A percentile compares a stretch with the other conserved stretches of the same genome.
Evolutionary conservation across 176 grass and related monocot genomes (phyloP).

Genomic region (Pontederia paniculata): DNA sequence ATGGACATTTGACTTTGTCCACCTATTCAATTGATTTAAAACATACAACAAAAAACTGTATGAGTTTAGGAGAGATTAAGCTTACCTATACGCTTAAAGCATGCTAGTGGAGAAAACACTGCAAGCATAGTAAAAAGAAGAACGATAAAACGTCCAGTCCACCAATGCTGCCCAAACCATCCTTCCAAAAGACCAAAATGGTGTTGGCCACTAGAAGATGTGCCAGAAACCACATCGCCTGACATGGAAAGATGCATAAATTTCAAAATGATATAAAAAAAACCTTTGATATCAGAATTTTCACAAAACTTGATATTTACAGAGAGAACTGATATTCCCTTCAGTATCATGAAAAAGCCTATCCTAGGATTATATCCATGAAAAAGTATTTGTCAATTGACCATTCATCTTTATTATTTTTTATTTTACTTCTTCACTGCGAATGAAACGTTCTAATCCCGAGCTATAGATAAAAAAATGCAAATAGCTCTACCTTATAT

Average conservation of each 20-base stretch:
- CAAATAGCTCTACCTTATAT: too few relatives aligned
- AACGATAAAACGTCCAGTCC: constrained; percentile 74
- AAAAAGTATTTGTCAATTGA: too few relatives aligned
- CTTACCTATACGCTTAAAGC: constrained; percentile 81
- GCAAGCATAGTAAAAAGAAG: constrained; percentile 48
- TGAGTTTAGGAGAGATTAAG: background rate
- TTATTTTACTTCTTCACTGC: too few relatives aligned
- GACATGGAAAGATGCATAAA: background rate
- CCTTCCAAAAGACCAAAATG: constrained; percentile 88
- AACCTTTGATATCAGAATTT: background rate
- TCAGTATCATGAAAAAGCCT: too few relatives aligned
- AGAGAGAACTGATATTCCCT: too few relatives aligned
- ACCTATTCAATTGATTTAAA: too few relatives aligned
- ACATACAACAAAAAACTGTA: background rate
- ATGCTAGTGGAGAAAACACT: constrained; percentile 65
- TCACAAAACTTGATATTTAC: too few relatives aligned
- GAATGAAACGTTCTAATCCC: too few relatives aligned
- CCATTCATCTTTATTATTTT: too few relatives aligned
- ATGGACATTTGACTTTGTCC: background rate
- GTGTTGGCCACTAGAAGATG: constrained; percentile 50
- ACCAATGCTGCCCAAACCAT: constrained; percentile 88
- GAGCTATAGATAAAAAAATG: too few relatives aligned
- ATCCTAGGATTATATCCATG: too few relatives aligned
- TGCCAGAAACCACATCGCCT: constrained; percentile 95
- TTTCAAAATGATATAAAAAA: background rate